phyloP scores from a whole-genome alignment of 1,284 basidiomycete species.

The Neolentinus lepideus region DNA sequence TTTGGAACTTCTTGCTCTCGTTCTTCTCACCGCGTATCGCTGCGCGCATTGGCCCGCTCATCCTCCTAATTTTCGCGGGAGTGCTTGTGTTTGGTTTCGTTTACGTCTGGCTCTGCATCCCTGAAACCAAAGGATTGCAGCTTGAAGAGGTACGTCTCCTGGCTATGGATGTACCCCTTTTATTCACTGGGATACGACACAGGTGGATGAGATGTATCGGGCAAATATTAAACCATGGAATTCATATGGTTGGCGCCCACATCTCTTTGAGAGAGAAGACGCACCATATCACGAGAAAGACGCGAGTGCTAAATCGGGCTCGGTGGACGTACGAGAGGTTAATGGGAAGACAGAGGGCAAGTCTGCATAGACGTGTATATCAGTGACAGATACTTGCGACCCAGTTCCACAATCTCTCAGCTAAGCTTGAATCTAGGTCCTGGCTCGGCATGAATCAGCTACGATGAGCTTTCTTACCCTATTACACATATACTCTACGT shows the following conservation, averaged over 20 bases:
- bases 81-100: slow-evolving; percentile 64
- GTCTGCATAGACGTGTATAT: background rate
- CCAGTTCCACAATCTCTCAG: background rate
- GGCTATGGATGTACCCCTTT: background rate
- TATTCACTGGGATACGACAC: background rate
- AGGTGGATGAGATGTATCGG: slow-evolving; percentile 67
- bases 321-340: background rate
- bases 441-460: too few species aligned
- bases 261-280: slow-evolving; percentile 13
- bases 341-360: background rate
- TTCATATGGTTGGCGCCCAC: slow-evolving; percentile 52
- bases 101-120: slow-evolving; percentile 65
- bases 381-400: background rate
- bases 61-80: slow-evolving; percentile 71
- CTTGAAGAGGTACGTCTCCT: slow-evolving; percentile 48
- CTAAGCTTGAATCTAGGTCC: background rate
- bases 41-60: slow-evolving; percentile 65
- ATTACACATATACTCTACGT: too few species aligned
- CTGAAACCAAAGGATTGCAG: slow-evolving; percentile 71
- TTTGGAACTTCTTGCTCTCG: slow-evolving; percentile 71
- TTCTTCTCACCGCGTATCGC: slow-evolving; percentile 69
- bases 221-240: slow-evolving; percentile 60
- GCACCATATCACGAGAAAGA: slow-evolving; percentile 6
- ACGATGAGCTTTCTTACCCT: too few species aligned
- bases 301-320: slow-evolving; percentile 9